Conservation (phyloP, 2,329 filamentous ascomycete species). For the Fusarium sp. region DNA sequence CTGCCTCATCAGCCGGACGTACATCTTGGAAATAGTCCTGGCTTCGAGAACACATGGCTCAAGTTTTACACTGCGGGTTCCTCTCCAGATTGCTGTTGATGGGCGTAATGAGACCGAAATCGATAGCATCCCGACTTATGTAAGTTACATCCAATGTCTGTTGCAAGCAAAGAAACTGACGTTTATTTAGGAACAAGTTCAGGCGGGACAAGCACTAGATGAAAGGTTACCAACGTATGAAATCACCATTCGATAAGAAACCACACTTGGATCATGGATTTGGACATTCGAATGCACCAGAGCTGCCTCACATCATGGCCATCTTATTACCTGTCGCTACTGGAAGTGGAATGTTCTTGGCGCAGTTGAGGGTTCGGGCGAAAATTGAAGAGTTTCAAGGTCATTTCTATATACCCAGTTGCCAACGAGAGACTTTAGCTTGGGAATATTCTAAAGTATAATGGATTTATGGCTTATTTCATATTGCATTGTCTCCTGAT, state of each 20-base stretch:
- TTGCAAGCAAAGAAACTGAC: background rate
- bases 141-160: background rate
- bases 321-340: too few species aligned
- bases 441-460: too few species aligned
- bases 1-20: conserved; percentile 29
- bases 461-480: too few species aligned
- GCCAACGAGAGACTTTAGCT: too few species aligned
- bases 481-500: too few species aligned
- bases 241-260: background rate
- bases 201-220: conserved; percentile 14
- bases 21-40: conserved; percentile 10
- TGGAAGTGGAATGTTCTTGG: background rate
- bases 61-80: conserved; percentile 11
- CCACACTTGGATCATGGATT: background rate
- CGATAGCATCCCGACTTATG: conserved; percentile 24
- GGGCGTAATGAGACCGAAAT: background rate
- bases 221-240: conserved; percentile 23
- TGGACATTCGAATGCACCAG: background rate
- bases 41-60: conserved; percentile 8
- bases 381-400: too few species aligned
- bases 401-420: too few species aligned
- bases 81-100: conserved; percentile 21
- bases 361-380: too few species aligned
- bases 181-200: conserved; percentile 6
- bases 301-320: too few species aligned